phyloP scores from a whole-genome alignment of 768 basidiomycete species.

The Tubosaeta sp. region DNA sequence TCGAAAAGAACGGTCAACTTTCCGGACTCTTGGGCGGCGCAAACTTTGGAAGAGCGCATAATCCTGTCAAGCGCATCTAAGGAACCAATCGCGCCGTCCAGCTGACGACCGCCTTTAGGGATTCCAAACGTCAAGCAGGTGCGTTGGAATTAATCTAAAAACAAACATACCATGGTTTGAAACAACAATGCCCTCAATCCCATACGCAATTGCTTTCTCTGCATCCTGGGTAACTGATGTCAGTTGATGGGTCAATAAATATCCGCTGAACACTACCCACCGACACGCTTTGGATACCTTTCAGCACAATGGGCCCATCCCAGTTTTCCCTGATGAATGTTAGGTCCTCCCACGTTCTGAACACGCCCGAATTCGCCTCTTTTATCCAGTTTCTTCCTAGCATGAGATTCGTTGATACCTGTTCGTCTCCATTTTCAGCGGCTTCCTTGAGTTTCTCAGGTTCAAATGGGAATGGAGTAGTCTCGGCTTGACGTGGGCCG shows the following conservation, averaged over 20 bases:
- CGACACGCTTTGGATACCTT: conserved; percentile 36
- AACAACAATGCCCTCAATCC: conserved; percentile 71
- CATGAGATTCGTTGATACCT: conserved; percentile 21
- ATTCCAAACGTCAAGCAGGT: background rate
- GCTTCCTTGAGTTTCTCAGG: conserved; percentile 25
- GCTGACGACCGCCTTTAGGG: conserved; percentile 58
- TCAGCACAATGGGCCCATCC: conserved; percentile 47
- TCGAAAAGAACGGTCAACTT: conserved; percentile 70
- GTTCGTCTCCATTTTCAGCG: conserved; percentile 29
- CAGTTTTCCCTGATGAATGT: conserved; percentile 41
- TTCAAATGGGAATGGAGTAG: conserved; percentile 34
- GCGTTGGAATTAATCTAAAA: background rate
- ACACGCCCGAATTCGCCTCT: conserved; percentile 37
- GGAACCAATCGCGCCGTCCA: conserved; percentile 78
- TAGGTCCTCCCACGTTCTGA: conserved; percentile 44
- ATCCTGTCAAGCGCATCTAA: conserved; percentile 67
- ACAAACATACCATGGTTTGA: conserved; percentile 66
- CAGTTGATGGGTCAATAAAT: background rate
- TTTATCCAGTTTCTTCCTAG: conserved; percentile 38
- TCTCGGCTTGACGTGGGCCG: conserved; percentile 25
- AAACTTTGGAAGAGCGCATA: conserved; percentile 56
- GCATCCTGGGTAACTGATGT: conserved; percentile 30
- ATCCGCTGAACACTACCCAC: conserved; percentile 1
- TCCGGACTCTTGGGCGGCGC: conserved; percentile 52
- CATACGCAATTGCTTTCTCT: conserved; percentile 56